Conservation (phyloP, 495 filamentous ascomycete genomes). For the Penicillium manginii region DNA sequence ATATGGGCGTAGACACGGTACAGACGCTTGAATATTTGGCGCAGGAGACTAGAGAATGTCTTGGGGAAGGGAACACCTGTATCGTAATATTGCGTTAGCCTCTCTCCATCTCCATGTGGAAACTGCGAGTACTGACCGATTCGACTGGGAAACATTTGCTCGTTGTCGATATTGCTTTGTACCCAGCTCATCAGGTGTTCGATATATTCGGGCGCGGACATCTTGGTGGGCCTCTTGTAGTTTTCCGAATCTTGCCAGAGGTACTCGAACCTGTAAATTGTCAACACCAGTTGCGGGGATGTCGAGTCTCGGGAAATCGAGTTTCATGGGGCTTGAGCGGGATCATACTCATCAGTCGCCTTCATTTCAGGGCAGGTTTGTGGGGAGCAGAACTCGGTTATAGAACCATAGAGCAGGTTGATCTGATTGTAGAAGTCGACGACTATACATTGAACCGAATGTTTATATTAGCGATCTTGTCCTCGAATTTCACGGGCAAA, state of each 20-base stretch:
- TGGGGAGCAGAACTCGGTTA: constrained; percentile 98
- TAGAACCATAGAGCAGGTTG: constrained; percentile 96
- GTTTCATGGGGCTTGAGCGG: neutral
- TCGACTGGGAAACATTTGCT: constrained; percentile 88
- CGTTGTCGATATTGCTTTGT: constrained; percentile 93
- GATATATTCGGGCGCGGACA: constrained; percentile 96
- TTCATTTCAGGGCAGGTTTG: constrained; percentile 99
- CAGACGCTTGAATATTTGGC: constrained; percentile 96
- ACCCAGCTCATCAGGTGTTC: constrained; percentile 98
- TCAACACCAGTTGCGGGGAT: neutral
- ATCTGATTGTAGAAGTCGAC: constrained; percentile 99
- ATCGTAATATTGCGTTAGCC: constrained; percentile 1
- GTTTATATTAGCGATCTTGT: constrained; percentile 12
- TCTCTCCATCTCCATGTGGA: neutral
- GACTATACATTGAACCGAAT: constrained; percentile 56
- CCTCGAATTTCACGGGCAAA: neutral
- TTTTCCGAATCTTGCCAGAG: constrained; percentile 95
- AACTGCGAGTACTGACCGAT: constrained; percentile 63
- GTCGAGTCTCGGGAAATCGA: neutral
- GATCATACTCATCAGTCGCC: constrained; percentile 88
- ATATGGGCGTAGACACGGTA: constrained; percentile 99
- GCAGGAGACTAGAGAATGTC: constrained; percentile 80
- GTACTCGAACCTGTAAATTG: constrained; percentile 79
- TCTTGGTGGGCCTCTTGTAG: constrained; percentile 95
- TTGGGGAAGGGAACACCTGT: constrained; percentile 94